phyloP scores from a whole-genome alignment of 768 basidiomycete genomes.

The Russula abietina region DNA sequence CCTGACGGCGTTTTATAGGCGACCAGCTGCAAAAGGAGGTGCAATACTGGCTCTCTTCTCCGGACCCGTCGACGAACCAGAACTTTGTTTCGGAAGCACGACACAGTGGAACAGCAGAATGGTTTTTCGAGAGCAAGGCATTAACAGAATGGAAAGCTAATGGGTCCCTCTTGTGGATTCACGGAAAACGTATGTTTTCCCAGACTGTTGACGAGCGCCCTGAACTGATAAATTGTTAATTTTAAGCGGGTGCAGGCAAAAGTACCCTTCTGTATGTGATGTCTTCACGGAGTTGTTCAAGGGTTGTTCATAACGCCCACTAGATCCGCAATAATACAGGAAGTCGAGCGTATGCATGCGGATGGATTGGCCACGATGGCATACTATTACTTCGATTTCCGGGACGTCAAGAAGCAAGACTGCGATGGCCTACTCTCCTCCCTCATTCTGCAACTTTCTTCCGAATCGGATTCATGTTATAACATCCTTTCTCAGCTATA shows the following conservation, averaged over 20 bases:
- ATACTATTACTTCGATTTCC: slow-evolving; percentile 5
- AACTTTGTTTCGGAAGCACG: background rate
- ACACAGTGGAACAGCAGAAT: background rate
- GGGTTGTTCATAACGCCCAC: background rate
- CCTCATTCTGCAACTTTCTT: background rate
- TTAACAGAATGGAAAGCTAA: background rate
- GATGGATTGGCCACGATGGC: background rate
- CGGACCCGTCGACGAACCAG: slow-evolving; percentile 5
- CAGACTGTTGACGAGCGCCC: too few species aligned
- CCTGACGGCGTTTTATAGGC: background rate
- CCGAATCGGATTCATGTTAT: background rate
- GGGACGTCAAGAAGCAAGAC: background rate
- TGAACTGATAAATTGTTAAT: too few species aligned
- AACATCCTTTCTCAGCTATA: background rate
- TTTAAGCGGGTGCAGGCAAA: background rate
- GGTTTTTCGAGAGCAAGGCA: background rate
- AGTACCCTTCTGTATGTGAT: background rate
- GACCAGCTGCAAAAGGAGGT: slow-evolving; percentile 1
- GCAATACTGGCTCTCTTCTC: slow-evolving; percentile 4
- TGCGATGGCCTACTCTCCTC: background rate
- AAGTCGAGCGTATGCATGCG: background rate
- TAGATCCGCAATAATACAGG: slow-evolving; percentile 5
- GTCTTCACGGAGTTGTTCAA: fast-evolving
- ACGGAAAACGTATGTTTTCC: slow-evolving; percentile 9
- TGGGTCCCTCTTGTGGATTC: slow-evolving; percentile 8